Conservation (phyloP, 208 protist genomes). For the Acanthamoeba lenticulata region DNA sequence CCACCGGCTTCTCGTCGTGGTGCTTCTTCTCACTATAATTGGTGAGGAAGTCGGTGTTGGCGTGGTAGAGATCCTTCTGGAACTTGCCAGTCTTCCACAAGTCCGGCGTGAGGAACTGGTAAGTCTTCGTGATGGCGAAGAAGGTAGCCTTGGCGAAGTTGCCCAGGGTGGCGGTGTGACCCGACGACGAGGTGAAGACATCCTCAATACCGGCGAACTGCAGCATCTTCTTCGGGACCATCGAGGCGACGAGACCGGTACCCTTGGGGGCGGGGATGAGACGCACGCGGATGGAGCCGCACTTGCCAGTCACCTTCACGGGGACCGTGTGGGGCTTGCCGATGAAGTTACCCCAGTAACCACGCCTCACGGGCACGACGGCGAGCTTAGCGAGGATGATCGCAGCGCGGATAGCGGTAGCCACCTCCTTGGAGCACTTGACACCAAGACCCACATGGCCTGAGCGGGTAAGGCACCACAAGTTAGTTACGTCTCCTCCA, state of each 20-base stretch:
- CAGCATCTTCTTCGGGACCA: conserved; percentile 98
- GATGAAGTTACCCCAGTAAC: conserved; percentile 99
- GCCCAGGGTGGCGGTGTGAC: conserved; percentile 97
- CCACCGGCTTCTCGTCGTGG: neutral
- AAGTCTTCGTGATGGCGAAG: conserved; percentile 96
- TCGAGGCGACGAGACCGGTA: conserved; percentile 98
- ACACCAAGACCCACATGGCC: conserved; percentile 98
- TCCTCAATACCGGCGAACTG: conserved; percentile 98
- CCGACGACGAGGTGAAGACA: conserved; percentile 97
- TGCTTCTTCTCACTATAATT: neutral
- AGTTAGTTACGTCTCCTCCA: neutral
- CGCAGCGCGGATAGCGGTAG: conserved; percentile 98
- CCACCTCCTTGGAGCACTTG: conserved; percentile 99
- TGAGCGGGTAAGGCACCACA: neutral
- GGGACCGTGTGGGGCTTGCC: conserved; percentile 99
- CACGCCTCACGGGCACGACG: conserved; percentile 98
- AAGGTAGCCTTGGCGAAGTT: conserved; percentile 99
- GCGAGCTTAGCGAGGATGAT: conserved; percentile 98
- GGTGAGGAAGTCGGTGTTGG: conserved; percentile 82
- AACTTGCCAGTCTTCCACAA: conserved; percentile 95
- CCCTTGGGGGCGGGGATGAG: conserved; percentile 99
- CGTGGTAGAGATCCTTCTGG: conserved; percentile 92
- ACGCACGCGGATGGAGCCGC: conserved; percentile 97
- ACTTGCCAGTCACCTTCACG: conserved; percentile 99
- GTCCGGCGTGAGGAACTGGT: conserved; percentile 98